Evolutionary conservation across 495 filamentous ascomycete species (phyloP), one percentile per base, ranked within the genome.

Genomic region (Penicillium paxilli): DNA sequence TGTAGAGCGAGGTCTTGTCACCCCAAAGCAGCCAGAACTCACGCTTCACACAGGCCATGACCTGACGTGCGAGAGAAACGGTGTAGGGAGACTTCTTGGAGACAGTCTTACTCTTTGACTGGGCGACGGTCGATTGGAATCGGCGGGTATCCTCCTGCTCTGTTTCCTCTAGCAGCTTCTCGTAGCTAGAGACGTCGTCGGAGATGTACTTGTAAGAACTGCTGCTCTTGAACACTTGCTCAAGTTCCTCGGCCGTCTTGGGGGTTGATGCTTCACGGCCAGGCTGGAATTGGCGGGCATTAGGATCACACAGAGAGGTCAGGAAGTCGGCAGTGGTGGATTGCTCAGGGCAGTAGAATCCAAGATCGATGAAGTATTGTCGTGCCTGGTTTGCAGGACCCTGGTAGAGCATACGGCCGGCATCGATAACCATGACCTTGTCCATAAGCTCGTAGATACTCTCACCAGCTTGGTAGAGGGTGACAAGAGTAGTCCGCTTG

Each of bases 401-500:
- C 59, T 83, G 76, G 67, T 80, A 90, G 28, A 90, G 76, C 74
- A 84, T 83, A 17, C 82, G 78, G 4, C 87, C 87, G 19, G 80
- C 67, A 53, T 87, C 83, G 46, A 90, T 85, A 22, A 90, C 79
- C 48, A 87, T 57, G 0, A 90, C 86, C 63, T 89, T 89, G 64
- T 90, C 87, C 85, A 93, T 89, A 3, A 89, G 73, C 59, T 92
- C 80, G 64, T 91, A 93, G 57, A 92, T 92, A 28, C 83, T 87
- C 65, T 94, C 85, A 46, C 90, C 87, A 1, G 89, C 89, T 63
- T 94, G 90, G 70, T 94, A 94, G 1, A 94, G 74, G 1, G 90
- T 93, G 19, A 91, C 90, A 26, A 96, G 77, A 1, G 89, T 92
- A 5, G 90, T 94, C 11, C 86, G 83, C 60, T 90, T 82, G 62